These are phyloP conservation scores for Saksenaea vasiformis DNA, from an alignment of 371 early-diverging fungal genomes.

Conservation along the genomic window DNA sequence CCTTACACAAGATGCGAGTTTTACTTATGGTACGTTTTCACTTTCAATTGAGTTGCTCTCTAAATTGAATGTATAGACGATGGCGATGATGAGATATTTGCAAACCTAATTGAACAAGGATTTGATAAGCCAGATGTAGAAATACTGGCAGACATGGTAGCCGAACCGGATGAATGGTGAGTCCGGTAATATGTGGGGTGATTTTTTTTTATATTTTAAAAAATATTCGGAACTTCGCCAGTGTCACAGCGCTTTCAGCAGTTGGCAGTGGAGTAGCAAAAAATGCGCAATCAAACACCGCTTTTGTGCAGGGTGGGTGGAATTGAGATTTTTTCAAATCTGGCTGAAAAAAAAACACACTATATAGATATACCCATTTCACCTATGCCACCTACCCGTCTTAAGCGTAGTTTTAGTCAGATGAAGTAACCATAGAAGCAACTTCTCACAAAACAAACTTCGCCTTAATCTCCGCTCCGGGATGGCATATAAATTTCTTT, in stretches of 20 bases:
- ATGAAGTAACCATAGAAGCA: background rate
- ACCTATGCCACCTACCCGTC: background rate
- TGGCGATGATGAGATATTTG: background rate
- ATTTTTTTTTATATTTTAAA: conserved; percentile 1
- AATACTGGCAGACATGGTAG: background rate
- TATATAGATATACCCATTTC: background rate
- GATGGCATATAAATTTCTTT: background rate
- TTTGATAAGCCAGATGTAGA: background rate
- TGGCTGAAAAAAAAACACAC: background rate
- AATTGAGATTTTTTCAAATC: background rate
- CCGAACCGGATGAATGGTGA: background rate
- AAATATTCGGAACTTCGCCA: background rate
- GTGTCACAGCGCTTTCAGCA: background rate
- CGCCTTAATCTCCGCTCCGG: background rate
- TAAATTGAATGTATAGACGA: background rate
- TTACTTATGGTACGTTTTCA: background rate
- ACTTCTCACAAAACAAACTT: background rate
- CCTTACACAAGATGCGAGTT: background rate
- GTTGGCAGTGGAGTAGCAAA: conserved; percentile 1
- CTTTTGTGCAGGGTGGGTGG: background rate
- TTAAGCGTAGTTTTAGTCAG: background rate
- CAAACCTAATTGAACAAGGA: background rate
- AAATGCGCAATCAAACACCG: conserved; percentile 6
- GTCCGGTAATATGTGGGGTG: background rate
- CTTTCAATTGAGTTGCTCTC: background rate